Base-by-base conservation (phyloP, 2,329 filamentous ascomycete species). In the Exophiala sideris region DNA sequence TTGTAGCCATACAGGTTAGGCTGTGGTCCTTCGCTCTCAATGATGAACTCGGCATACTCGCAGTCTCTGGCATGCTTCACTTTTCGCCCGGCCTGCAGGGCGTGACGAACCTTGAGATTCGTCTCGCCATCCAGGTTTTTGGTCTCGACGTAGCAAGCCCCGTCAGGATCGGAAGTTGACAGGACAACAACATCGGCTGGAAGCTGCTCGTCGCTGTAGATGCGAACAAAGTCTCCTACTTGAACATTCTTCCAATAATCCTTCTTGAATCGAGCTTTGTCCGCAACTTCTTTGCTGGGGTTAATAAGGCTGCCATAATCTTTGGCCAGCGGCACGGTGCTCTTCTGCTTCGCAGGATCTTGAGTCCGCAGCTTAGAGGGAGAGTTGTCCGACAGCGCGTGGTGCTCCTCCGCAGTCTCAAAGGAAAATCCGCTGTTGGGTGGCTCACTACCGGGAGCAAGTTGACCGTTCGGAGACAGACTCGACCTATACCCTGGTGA, bases 51-150 rank as follows among this genome's bases (percentile, higher is more conserved):
- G 21, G 91, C 85, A 56, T 86, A 84, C 72, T 97, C 94, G 70
- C 94, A 97, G 68, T 99, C 91, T 54, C 87, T 84, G 11, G 94
- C 94, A 70, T 97, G 91, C 68, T 86, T 89, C 56, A 99, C 80
- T 44, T 83, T 78, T 49, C 88, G 85, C 10, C 91, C 89, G 66
- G 89, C 94, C 60, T 92, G 88, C 39, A 99, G 79, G 16, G 94
- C 90, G 66, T 92, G 89, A 55, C 94, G 87, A 58, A 96, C 91
- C 72, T 99, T 99, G 59, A 99, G 76, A 66, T 99, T 99, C 2
- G 94, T 99, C 74, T 99, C 94, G 47, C 94, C 94, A 66, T 99
- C 94, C 76, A 99, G 70, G 68, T 96, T 97, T 77, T 97, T 99
- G 2, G 94, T 99, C 73, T 99, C 94, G 18, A 99, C 88, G 65